These are phyloP conservation scores for Trichoderma koningii DNA, from an alignment of 2,329 filamentous ascomycete genomes.

Conservation along the genomic window DNA sequence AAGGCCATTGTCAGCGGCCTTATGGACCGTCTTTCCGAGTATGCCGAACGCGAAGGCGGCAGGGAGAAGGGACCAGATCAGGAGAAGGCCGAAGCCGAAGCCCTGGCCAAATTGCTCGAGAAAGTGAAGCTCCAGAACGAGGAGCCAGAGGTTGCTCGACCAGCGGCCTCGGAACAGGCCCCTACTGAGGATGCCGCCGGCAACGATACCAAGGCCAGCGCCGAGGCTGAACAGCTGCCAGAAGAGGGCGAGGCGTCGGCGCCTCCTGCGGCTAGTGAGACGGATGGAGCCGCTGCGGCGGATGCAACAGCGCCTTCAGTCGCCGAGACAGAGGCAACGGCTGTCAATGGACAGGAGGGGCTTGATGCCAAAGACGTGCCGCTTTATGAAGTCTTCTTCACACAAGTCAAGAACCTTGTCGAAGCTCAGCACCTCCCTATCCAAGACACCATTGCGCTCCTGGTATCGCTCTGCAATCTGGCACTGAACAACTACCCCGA, in stretches of 20 bases:
- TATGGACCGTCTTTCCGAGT: constrained; percentile 94
- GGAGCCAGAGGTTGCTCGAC: constrained; percentile 29
- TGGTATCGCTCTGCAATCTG: constrained; percentile 92
- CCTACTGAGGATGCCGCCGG: constrained; percentile 39
- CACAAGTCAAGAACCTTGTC: constrained; percentile 90
- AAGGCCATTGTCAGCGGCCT: constrained; percentile 97
- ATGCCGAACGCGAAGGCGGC: constrained; percentile 85
- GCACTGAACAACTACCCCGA: constrained; percentile 96
- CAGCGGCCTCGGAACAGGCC: constrained; percentile 31
- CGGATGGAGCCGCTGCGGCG: constrained; percentile 29
- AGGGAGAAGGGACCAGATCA: constrained; percentile 69
- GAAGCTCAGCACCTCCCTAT: constrained; percentile 89
- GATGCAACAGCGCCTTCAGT: constrained; percentile 40
- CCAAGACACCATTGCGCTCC: constrained; percentile 88
- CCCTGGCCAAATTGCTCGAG: constrained; percentile 74
- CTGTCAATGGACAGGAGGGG: constrained; percentile 49
- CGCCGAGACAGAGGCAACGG: constrained; percentile 47
- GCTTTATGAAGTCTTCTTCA: constrained; percentile 96
- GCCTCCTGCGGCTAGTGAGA: constrained; percentile 33
- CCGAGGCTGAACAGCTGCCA: constrained; percentile 31
- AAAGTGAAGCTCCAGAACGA: constrained; percentile 72
- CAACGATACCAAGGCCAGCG: background rate
- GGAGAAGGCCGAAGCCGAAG: constrained; percentile 80
- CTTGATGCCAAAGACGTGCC: constrained; percentile 65
- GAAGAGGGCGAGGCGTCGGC: constrained; percentile 31